A percentile compares a stretch with the other conserved stretches of the same genome.
Evolutionary conservation across 1,139 yeast genomes (phyloP).

Genomic region (Arxiozyma bovina): DNA sequence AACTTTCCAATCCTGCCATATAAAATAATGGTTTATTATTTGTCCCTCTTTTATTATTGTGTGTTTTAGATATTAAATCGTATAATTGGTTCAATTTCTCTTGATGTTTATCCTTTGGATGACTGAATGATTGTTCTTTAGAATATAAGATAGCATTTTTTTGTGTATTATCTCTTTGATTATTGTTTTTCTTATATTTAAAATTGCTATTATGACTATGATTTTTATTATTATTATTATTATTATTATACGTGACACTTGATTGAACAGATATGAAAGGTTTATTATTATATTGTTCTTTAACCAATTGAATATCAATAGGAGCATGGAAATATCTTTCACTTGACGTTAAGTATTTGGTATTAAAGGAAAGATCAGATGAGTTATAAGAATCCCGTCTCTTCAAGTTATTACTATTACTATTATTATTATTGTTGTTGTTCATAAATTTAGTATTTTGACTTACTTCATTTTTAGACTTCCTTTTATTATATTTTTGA

Average conservation of each 20-base stretch:
- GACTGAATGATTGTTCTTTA: background rate
- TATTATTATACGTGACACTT: background rate
- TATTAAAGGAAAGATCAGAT: background rate
- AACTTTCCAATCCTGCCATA: conserved; percentile 1
- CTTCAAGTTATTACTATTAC: background rate
- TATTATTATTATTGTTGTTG: background rate
- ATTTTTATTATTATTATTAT: background rate
- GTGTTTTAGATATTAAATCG: background rate
- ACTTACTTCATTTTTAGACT: background rate
- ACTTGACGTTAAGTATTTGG: background rate
- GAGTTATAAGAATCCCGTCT: background rate
- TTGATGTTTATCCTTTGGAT: background rate
- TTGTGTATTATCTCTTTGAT: background rate
- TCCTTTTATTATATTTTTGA: background rate
- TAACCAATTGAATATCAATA: background rate
- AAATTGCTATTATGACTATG: background rate
- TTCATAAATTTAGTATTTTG: background rate
- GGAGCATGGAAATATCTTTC: background rate
- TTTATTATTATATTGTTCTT: conserved; percentile 1
- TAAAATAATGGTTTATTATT: conserved; percentile 2
- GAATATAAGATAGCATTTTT: background rate
- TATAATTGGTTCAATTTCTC: background rate
- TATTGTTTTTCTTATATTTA: no score
- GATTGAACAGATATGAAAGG: background rate
- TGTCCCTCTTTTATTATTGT: background rate